Base-by-base conservation (phyloP, 2,329 filamentous ascomycete genomes). In the Niveomyces coronatus region DNA sequence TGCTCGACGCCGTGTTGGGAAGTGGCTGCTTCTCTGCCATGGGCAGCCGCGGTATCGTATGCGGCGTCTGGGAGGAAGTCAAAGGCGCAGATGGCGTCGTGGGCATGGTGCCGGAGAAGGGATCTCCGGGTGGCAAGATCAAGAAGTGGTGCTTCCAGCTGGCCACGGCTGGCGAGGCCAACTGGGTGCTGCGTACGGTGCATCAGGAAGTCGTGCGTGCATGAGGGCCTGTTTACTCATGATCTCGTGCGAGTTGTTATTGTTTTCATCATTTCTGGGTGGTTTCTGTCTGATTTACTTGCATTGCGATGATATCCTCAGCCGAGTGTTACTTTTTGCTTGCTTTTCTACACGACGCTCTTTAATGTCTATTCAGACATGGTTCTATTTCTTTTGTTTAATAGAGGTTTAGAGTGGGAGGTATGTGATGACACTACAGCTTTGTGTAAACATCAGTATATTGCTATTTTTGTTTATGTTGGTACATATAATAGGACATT, bases 1-100 rank as follows among this genome's bases (percentile, higher is more conserved):
- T 94, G 24, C 69, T 95, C 1, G 89, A 96, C 56, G 85, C 85
- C 1, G 87, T 87, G 33, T 67, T 95, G 2, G 82, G 82, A 9
- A 86, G 87, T 54, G 83, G 77, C 40, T 88, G 84, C 53, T 93
- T 94, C 60, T 82, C 88, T 47, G 69, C 84, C 14, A 76, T 94
- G 43, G 88, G 85, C 5, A 76, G 82, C 47, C 82, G 84, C 23
- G 88, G 88, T 32, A 89, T 95, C 50, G 85, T 91, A 2, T 79
- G 94, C 40, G 88, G 83, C 47, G 82, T 95, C 24, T 91, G 86
- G 77, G 83, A 91, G 56, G 79, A 85, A 46, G 64, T 81, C 48
- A 77, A 77, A 34, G 74, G 79, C 45, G 74, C 74, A 45, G 67
- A 74, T 17, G 74, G 74, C 17, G 65, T 69, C 28, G 63, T 68